These are phyloP conservation scores for Phaeosphaeriaceae sp. DNA, from an alignment of 2,329 filamentous ascomycete species.

Conservation along the genomic window DNA sequence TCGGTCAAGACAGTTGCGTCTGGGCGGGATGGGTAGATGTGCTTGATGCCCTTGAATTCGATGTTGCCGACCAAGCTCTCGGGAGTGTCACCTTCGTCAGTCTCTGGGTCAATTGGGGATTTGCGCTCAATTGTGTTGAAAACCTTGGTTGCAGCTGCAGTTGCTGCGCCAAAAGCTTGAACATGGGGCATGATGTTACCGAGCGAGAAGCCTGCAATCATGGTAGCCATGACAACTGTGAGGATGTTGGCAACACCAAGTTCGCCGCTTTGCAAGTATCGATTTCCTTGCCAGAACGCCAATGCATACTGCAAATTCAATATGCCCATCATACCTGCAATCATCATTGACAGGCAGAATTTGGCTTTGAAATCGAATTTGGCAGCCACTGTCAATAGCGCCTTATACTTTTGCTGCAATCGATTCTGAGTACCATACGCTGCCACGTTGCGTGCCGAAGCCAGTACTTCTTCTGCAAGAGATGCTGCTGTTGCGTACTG, in stretches of 20 bases:
- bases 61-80: constrained; percentile 78
- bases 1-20: constrained; percentile 89
- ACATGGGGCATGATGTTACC: constrained; percentile 75
- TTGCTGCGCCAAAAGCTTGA: constrained; percentile 82
- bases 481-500: constrained; percentile 86
- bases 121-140: constrained; percentile 89
- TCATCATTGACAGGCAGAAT: constrained; percentile 74
- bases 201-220: constrained; percentile 91
- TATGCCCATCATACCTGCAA: constrained; percentile 82
- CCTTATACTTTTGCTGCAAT: constrained; percentile 84
- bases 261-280: constrained; percentile 64
- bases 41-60: constrained; percentile 81
- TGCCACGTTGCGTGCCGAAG: constrained; percentile 88
- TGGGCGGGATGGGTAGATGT: constrained; percentile 92
- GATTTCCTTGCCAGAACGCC: constrained; percentile 56
- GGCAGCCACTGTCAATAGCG: constrained; percentile 75
- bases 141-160: constrained; percentile 89
- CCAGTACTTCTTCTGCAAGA: constrained; percentile 91
- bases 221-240: constrained; percentile 86
- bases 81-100: constrained; percentile 73
- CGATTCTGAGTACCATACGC: constrained; percentile 95
- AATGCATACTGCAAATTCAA: constrained; percentile 74
- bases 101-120: constrained; percentile 82
- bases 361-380: constrained; percentile 80
- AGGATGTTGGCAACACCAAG: constrained; percentile 74